Percentiles rank a stretch among this genome's conserved stretches.
Evolutionary conservation across 805 yeast genomes (phyloP).

Genomic region (Saccharomycopsis microspora): DNA sequence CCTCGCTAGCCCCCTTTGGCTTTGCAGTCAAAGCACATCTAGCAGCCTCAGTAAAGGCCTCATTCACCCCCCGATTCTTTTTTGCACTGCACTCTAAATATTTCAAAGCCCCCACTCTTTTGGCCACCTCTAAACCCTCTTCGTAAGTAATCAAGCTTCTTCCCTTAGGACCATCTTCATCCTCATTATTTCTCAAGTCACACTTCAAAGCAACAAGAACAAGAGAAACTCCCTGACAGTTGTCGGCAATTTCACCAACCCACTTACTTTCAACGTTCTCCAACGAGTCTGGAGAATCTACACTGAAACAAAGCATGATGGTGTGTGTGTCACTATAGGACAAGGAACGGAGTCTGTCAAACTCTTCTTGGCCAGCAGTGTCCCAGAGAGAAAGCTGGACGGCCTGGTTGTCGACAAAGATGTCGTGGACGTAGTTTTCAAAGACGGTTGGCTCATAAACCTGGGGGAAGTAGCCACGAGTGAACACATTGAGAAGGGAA

Average conservation of each 20-base stretch:
- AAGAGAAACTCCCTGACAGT: constrained; percentile 91
- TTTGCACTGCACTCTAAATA: constrained; percentile 96
- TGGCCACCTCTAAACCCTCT: constrained; percentile 89
- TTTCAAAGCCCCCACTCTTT: constrained; percentile 84
- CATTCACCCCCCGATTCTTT: constrained; percentile 95
- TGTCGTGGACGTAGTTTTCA: constrained; percentile 95
- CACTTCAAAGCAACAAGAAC: constrained; percentile 92
- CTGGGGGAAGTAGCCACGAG: constrained; percentile 95
- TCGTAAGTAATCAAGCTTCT: constrained; percentile 70
- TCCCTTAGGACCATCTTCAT: constrained; percentile 24
- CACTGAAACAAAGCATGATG: constrained; percentile 90
- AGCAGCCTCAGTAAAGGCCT: constrained; percentile 97
- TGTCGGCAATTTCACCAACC: constrained; percentile 95
- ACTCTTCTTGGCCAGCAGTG: constrained; percentile 98
- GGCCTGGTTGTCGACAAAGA: constrained; percentile 87
- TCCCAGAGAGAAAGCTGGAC: constrained; percentile 94
- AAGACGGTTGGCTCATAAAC: constrained; percentile 98
- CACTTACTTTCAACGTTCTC: constrained; percentile 93
- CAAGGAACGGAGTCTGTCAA: constrained; percentile 84
- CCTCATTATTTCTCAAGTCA: constrained; percentile 70
- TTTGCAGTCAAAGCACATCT: constrained; percentile 89
- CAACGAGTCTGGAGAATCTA: constrained; percentile 87
- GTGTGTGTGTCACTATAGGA: constrained; percentile 95
- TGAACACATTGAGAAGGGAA: constrained; percentile 85
- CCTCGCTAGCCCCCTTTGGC: constrained; percentile 59